Evolutionary conservation across 148 eudicot species (phyloP), one percentile per base, ranked within the genome.

Genomic region (Drosera capensis): DNA sequence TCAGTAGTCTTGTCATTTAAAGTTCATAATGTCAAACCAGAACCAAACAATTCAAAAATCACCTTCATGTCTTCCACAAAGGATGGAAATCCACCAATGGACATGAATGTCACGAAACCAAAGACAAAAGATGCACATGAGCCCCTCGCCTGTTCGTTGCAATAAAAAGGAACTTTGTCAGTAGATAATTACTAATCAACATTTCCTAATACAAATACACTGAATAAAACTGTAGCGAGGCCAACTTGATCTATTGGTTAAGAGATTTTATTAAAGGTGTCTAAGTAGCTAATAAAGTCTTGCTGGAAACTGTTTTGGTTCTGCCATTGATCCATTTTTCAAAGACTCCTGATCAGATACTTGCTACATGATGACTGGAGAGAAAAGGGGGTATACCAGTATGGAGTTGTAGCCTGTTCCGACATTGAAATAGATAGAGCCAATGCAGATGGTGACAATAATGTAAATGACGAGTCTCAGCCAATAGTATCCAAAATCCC

Each of bases 21-120:
- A 4, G 13, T 15, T 46, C 26, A 23, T 1, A 20, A 14, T 24
- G 20, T 39, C 15, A 22, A 8, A 9, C 5, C 8, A 43, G 46
- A 43, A 5, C 13, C 2, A 5, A 9, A 9, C 2, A 5, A 11
- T 34, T 34, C 3, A 3, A 1, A 1, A 29, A 0, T 3, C 8
- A 79, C 94, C 84, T 86, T 86, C 96, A 90, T 90, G 58, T 84
- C 99, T 71, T 85, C 97, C 5, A 90, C 88, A 51, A 90, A 90
- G 5, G 99, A 90, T 21, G 95, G 99, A 49, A 90, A 90, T 39
- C 99, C 95, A 34, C 99, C 99, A 52, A 90, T 85, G 2, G 99
- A 84, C 99, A 90, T 84, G 59, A 90, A 90, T 21, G 99, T 90
- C 36, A 90, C 95, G 31, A 90, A 90, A 1, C 99, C 97, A 18